phyloP scores from a whole-genome alignment of 768 basidiomycete species.

The Cyclocybe cylindracea region DNA sequence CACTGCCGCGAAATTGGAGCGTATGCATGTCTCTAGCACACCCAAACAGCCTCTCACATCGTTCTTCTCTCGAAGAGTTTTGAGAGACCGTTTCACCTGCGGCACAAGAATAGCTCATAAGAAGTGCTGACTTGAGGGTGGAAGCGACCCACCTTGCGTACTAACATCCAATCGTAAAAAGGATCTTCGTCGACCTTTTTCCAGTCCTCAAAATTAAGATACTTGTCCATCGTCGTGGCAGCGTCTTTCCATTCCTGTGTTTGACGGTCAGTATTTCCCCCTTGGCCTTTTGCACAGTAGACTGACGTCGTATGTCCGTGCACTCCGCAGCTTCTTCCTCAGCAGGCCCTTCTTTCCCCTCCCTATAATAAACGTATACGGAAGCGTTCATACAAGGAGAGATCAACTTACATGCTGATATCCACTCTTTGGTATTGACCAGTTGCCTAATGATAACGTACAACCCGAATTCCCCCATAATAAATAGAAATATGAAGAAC shows the following conservation, averaged over 20 bases:
- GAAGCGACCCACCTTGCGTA: constrained; percentile 56
- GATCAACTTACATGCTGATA: constrained; percentile 73
- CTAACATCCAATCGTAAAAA: constrained; percentile 90
- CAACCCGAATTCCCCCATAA: constrained; percentile 78
- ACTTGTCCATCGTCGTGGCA: constrained; percentile 76
- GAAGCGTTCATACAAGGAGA: background rate
- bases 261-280: background rate
- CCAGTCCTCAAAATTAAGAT: constrained; percentile 88
- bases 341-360: constrained; percentile 81
- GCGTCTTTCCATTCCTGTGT: constrained; percentile 83
- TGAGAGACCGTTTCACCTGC: constrained; percentile 77
- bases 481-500: constrained; percentile 83
- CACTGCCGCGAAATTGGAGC: constrained; percentile 91
- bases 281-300: background rate
- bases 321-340: constrained; percentile 71
- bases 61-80: constrained; percentile 65
- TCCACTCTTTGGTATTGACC: constrained; percentile 93
- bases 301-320: constrained; percentile 71
- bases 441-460: constrained; percentile 90
- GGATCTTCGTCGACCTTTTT: constrained; percentile 85
- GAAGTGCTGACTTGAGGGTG: background rate
- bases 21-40: constrained; percentile 87
- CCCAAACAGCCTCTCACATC: constrained; percentile 88
- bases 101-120: background rate
- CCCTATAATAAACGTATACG: constrained; percentile 54